These are phyloP conservation scores for Phytophthora hibernalis DNA, from an alignment of 352 stramenopile species.

Conservation along the genomic window DNA sequence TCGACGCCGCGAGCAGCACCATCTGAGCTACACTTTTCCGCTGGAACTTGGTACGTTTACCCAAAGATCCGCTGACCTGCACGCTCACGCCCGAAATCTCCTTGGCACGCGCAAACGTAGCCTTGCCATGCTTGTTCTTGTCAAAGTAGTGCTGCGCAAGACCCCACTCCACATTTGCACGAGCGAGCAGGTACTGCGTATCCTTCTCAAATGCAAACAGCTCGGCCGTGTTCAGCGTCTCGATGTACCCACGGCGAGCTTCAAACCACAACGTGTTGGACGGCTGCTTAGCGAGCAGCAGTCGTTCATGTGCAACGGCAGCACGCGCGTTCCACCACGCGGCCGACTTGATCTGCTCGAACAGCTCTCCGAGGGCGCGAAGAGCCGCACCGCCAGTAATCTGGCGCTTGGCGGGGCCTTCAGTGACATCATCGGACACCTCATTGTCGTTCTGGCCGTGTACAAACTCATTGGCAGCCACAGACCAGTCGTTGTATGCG, in stretches of 20 bases:
- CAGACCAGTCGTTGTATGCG: constrained; percentile 69
- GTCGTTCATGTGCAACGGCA: constrained; percentile 72
- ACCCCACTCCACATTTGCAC: constrained; percentile 93
- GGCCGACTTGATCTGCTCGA: constrained; percentile 50
- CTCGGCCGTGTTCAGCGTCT: constrained; percentile 40
- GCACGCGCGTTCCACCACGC: constrained; percentile 81
- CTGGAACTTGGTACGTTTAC: constrained; percentile 97
- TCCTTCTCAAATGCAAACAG: constrained; percentile 53
- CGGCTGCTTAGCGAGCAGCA: constrained; percentile 67
- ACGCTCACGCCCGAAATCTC: constrained; percentile 84
- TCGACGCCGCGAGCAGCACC: constrained; percentile 77
- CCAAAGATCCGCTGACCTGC: constrained; percentile 92
- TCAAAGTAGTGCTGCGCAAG: constrained; percentile 94
- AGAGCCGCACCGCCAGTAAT: constrained; percentile 38
- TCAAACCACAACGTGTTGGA: constrained; percentile 87
- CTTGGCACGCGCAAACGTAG: constrained; percentile 89
- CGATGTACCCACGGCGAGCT: constrained; percentile 62
- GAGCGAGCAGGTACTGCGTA: constrained; percentile 66
- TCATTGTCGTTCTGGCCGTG: constrained; percentile 46
- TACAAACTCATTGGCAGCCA: constrained; percentile 48
- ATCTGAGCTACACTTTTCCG: constrained; percentile 92
- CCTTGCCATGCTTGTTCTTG: constrained; percentile 90
- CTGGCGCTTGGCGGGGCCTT: constrained; percentile 37
- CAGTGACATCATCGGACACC: constrained; percentile 47
- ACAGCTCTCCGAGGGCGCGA: constrained; percentile 33